Evolutionary conservation across 2,329 filamentous ascomycete species (phyloP).

Genomic region (Ophiocordyceps camponoti-leonardi): DNA sequence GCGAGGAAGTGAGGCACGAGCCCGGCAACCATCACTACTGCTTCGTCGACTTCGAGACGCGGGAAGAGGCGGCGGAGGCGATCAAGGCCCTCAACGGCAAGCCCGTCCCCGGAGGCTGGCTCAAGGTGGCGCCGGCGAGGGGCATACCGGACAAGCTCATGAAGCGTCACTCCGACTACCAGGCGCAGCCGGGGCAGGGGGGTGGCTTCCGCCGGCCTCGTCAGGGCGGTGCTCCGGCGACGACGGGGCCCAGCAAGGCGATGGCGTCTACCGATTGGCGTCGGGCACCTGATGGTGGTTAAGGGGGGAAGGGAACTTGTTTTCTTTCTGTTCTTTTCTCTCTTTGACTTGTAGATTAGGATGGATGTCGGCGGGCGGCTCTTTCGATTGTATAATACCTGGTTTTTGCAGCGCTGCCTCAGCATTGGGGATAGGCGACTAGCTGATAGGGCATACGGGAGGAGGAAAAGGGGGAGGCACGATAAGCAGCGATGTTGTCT

Average conservation of each 20-base stretch:
- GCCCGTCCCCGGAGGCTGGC: constrained; percentile 6
- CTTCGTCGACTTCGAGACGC: constrained; percentile 44
- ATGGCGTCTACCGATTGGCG: constrained; percentile 4
- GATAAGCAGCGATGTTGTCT: no score
- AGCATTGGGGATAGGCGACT: no score
- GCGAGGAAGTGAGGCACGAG: constrained; percentile 31
- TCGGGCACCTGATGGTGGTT: neutral
- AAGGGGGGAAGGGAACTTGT: neutral
- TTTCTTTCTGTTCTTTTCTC: no score
- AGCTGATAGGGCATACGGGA: no score
- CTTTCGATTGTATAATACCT: no score
- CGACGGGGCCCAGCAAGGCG: neutral
- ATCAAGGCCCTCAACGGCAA: constrained; percentile 14
- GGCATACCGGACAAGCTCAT: constrained; percentile 1
- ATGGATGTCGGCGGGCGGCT: no score
- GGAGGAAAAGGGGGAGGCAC: no score
- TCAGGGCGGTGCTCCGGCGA: neutral
- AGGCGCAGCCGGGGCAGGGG: neutral
- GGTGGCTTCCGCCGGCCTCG: neutral
- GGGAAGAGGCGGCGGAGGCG: constrained; percentile 34
- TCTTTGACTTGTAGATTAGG: no score
- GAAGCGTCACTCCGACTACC: neutral
- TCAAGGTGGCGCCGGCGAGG: constrained; percentile 5
- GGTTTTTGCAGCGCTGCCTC: no score
- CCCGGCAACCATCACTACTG: constrained; percentile 43